Evolutionary conservation across 192 early-diverging fungal genomes (phyloP), one percentile per base, ranked within the genome.

Genomic region (Dimargaris xerosporica): DNA sequence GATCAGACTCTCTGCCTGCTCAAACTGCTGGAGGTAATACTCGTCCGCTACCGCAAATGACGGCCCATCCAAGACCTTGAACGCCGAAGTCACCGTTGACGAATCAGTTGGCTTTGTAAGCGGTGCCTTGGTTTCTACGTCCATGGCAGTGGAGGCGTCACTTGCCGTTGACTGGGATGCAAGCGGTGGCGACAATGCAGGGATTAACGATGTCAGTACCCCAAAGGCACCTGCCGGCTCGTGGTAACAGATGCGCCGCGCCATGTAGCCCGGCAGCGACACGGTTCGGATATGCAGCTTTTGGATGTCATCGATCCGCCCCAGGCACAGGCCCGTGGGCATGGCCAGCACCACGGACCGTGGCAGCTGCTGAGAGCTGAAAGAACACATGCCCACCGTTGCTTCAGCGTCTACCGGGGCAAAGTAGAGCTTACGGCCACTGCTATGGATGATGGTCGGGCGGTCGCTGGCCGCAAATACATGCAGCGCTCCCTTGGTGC

Each of bases 381-480:
- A 85, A 0, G 85, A 69, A 10, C 82, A 79, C 26, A 85, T 79
- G 54, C 80, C 72, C n/a, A 71, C 67, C 6, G 89, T 78, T 51
- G 85, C 81, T 74, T 80, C 65, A 23, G 67, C 65, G 66, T 96
- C 94, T 44, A 98, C 85, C 53, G 82, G 87, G 4, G 90, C 90
- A 64, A 84, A 96, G 42, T 87, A 52, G 10, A 98, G 73, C 67
- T 88, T 88, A 17, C 77, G 69, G 61, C 80, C 75, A 23, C 64
- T 75, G 54, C 71, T 78, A 63, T 82, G 80, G 54, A 91, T 76
- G 23, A 98, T 80, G 0, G 91, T 86, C 0, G 96, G 91, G 48
- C 83, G 75, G 69, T 93, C 91, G 52, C 85, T 85, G 19, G 86
- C 78, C 0, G 80, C 84, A 80, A 96, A 97, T 13, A 94, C 82